Conservation (phyloP, 768 basidiomycete genomes). For the Phanerochaete sordida region DNA sequence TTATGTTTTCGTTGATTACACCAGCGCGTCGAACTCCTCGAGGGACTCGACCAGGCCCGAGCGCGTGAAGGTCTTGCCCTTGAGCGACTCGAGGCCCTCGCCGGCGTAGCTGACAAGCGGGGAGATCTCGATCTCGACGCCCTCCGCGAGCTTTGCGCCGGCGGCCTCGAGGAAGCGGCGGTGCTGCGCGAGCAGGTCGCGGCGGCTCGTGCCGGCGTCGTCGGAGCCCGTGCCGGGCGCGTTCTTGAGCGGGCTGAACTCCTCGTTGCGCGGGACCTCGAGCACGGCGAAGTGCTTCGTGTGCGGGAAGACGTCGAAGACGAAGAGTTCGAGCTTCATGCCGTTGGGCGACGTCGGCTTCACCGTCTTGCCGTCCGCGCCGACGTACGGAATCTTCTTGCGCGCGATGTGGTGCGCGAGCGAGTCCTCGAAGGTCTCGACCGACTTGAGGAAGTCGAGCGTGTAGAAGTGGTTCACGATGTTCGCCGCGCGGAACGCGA, state of each 20-base stretch:
- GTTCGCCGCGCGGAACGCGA: constrained; percentile 92
- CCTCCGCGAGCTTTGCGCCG: constrained; percentile 70
- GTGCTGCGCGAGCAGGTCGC: constrained; percentile 88
- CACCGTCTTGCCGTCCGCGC: constrained; percentile 60
- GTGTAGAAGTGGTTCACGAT: constrained; percentile 99
- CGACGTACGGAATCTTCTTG: constrained; percentile 91
- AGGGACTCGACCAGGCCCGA: constrained; percentile 64
- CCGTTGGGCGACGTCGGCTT: constrained; percentile 93
- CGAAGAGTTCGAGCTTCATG: constrained; percentile 98
- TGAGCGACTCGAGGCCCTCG: constrained; percentile 78
- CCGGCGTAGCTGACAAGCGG: constrained; percentile 89
- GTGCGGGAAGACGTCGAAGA: constrained; percentile 98
- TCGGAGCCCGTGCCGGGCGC: constrained; percentile 90
- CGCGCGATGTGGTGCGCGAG: constrained; percentile 97
- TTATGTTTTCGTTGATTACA: constrained; percentile 30
- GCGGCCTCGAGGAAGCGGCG: constrained; percentile 75
- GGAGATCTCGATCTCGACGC: constrained; percentile 86
- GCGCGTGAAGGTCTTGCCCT: constrained; percentile 74
- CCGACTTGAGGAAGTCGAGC: constrained; percentile 71
- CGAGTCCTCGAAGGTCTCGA: constrained; percentile 78
- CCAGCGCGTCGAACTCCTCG: constrained; percentile 70
- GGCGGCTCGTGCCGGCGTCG: constrained; percentile 85
- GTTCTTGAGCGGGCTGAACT: constrained; percentile 98
- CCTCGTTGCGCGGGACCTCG: constrained; percentile 83
- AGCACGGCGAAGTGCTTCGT: constrained; percentile 80